Conservation (phyloP, 768 basidiomycete genomes). For the Lyophyllum semitale region DNA sequence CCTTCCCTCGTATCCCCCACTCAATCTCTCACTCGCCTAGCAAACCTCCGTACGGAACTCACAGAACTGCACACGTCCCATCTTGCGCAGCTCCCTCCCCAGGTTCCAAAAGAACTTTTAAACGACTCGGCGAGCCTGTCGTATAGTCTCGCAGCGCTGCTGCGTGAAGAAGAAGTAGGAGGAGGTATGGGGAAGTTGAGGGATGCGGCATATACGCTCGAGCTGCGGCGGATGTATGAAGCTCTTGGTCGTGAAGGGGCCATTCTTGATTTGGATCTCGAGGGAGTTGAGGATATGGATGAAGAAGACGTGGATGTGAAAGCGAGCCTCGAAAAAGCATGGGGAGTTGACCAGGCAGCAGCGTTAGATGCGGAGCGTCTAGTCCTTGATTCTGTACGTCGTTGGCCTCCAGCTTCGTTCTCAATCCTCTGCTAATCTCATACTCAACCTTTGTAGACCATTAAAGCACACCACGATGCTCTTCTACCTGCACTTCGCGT, state of each 20-base stretch:
- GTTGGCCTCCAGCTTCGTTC: neutral
- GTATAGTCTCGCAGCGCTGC: neutral
- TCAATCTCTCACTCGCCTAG: constrained; percentile 5
- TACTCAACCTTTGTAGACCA: neutral
- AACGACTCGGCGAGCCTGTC: constrained; percentile 1
- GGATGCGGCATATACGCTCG: constrained; percentile 14
- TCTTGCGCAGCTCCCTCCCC: constrained; percentile 1
- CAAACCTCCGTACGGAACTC: constrained; percentile 13
- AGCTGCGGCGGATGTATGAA: constrained; percentile 10
- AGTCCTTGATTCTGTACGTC: constrained; percentile 27
- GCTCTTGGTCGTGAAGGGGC: constrained; percentile 2
- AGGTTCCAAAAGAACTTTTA: constrained; percentile 2
- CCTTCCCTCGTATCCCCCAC: neutral
- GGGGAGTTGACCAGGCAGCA: constrained; percentile 29
- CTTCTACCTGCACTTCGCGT: constrained; percentile 24
- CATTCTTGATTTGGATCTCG: neutral
- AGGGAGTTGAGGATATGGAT: neutral
- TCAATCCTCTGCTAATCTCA: neutral
- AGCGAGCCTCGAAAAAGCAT: constrained; percentile 27
- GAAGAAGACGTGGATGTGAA: constrained; percentile 19
- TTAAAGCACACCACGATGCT: constrained; percentile 13
- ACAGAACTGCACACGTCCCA: constrained; percentile 2
- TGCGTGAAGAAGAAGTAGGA: neutral
- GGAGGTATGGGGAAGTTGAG: neutral
- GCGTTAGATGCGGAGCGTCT: constrained; percentile 22